phyloP scores from a whole-genome alignment of 306 rosid species.

The Argentina anserina region DNA sequence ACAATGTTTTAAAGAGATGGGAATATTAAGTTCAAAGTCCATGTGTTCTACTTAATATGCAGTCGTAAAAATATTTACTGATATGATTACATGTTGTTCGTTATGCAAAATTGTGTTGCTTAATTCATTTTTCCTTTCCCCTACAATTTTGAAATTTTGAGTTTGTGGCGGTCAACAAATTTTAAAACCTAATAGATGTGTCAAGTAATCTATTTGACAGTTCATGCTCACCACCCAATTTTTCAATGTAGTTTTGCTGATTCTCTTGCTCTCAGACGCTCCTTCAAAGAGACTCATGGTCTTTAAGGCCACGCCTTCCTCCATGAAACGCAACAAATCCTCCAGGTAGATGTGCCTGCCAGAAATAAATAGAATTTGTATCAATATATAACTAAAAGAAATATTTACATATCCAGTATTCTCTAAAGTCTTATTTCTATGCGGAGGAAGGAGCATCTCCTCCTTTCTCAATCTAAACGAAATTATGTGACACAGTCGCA shows the following conservation, averaged over 20 bases:
- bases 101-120: neutral
- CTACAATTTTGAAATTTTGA: neutral
- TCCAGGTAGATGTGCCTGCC: conserved; percentile 52
- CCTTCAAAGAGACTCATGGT: conserved; percentile 78
- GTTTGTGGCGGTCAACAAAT: neutral
- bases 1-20: neutral
- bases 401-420: too few relatives aligned
- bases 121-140: neutral
- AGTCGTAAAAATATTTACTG: neutral
- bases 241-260: conserved; percentile 69
- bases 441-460: too few relatives aligned
- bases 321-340: conserved; percentile 78
- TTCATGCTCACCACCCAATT: conserved; percentile 82
- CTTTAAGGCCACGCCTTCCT: conserved; percentile 68
- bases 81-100: neutral
- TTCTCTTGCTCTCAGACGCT: conserved; percentile 48
- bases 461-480: too few relatives aligned
- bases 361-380: neutral
- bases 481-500: too few relatives aligned
- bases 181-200: neutral
- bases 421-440: too few relatives aligned
- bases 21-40: neutral
- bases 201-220: conserved; percentile 1
- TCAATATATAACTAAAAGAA: neutral
- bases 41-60: neutral